Evolutionary conservation across 192 early-diverging fungal genomes (phyloP), one percentile per base, ranked within the genome.

Genomic region (Obelidium mucronatum): DNA sequence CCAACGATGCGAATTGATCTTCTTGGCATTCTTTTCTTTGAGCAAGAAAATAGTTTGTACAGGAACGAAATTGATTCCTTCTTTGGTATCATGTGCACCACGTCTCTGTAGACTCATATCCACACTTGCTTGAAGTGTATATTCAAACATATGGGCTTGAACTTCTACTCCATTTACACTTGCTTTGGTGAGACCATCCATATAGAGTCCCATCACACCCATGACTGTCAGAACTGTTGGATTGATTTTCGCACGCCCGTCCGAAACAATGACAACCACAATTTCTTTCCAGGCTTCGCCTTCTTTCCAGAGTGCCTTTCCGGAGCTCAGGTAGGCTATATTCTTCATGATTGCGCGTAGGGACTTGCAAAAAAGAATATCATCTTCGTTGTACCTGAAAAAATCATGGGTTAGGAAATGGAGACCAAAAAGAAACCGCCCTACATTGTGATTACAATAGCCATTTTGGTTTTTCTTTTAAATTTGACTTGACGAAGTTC

Each of bases 361-460:
- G 0, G 95, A 94, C 60, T 94, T 91, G 75, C 90, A 90, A 80
- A 98, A 97, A 58, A 98, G 83, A 30, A 94, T 80, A 72, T 95
- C 93, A 79, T 97, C 95, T 83, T 98, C 96, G 84, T 89, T 84
- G 54, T 85, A 79, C 93, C 91, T 19, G 36, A 26, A 70, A 64
- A 24, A 36, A 1, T 36, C 26, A 28, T 2, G 83, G 84, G 22
- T 77, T 48, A 0, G 19, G 19, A 26, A 58, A 1, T 58, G 11
- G 17, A 58, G 55, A 58, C 11, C 74, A 36, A 75, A 79, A 75
- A 82, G 84, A 19, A 81, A 59, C 35, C 74, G 60, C 55, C 13
- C 83, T 92, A 95, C 94, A 96, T 96, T 51, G 95, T 97, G 78
- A 98, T 87, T 61, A 96, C 94, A 69, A 96, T 91, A 67, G 95